Conservation (phyloP, 768 basidiomycete species). For the Infundibulicybe gibba region DNA sequence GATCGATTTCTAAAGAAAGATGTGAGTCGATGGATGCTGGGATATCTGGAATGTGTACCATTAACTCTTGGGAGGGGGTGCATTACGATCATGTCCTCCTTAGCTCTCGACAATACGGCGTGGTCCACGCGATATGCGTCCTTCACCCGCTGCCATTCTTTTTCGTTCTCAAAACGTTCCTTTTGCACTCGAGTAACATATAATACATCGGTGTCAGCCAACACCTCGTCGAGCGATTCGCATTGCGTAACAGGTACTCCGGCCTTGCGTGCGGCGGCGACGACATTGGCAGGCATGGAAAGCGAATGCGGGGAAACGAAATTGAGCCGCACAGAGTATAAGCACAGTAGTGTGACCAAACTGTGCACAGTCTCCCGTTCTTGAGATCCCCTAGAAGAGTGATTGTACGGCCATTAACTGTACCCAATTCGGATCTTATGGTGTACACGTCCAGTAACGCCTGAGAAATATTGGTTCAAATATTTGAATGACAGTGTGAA, state of each 20-base stretch:
- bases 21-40: slow-evolving; percentile 6
- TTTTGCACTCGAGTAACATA: slow-evolving; percentile 97
- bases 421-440: slow-evolving; percentile 96
- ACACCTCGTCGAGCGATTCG: slow-evolving; percentile 88
- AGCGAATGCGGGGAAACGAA: slow-evolving; percentile 88
- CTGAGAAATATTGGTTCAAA: slow-evolving; percentile 28
- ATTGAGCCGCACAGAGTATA: slow-evolving; percentile 93
- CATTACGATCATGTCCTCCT: slow-evolving; percentile 98
- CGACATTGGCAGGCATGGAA: slow-evolving; percentile 85
- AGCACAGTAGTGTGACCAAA: slow-evolving; percentile 85
- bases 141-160: slow-evolving; percentile 89
- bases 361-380: slow-evolving; percentile 96
- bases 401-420: slow-evolving; percentile 93
- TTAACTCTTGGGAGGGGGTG: slow-evolving; percentile 96
- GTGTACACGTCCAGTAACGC: slow-evolving; percentile 88
- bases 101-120: slow-evolving; percentile 87
- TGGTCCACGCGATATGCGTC: slow-evolving; percentile 93
- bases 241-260: slow-evolving; percentile 76
- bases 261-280: slow-evolving; percentile 79
- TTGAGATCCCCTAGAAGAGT: slow-evolving; percentile 94
- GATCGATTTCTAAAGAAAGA: slow-evolving; percentile 83
- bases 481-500: neutral
- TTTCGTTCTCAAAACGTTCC: slow-evolving; percentile 81
- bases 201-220: slow-evolving; percentile 90
- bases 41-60: slow-evolving; percentile 39